Conservation (phyloP, 139 green algal species). For the Desmodesmus armatus region DNA sequence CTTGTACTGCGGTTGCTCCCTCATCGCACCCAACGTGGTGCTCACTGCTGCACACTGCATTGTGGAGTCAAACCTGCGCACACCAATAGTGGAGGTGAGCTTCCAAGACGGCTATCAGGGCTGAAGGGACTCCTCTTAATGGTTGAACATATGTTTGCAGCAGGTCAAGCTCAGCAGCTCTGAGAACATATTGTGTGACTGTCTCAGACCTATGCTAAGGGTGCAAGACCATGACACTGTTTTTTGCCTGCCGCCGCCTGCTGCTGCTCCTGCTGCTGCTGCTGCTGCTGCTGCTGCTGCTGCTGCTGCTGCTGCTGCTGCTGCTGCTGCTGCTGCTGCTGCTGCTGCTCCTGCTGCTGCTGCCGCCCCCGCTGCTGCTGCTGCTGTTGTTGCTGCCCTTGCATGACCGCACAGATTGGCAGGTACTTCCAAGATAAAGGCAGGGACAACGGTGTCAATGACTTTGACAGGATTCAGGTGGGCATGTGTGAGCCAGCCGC, state of each 20-base stretch:
- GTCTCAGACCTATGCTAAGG: too few species aligned
- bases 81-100: conserved; percentile 14
- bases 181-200: too few species aligned
- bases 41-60: conserved; percentile 26
- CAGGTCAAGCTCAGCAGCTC: too few species aligned
- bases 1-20: conserved; percentile 32
- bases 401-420: conserved; percentile 23
- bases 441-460: neutral
- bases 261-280: too few species aligned
- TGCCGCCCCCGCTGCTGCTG: neutral
- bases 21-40: conserved; percentile 23
- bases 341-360: neutral
- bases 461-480: conserved; percentile 17
- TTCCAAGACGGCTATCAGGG: too few species aligned
- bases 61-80: neutral
- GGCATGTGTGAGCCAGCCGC: too few species aligned
- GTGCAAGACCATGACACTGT: too few species aligned
- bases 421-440: neutral
- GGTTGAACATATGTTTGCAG: too few species aligned
- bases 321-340: neutral
- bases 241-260: too few species aligned
- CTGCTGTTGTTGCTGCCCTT: neutral
- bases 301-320: neutral
- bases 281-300: too few species aligned
- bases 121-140: too few species aligned